phyloP scores from a whole-genome alignment of 2,329 filamentous ascomycete species.

The Epicoccum sorghinum region DNA sequence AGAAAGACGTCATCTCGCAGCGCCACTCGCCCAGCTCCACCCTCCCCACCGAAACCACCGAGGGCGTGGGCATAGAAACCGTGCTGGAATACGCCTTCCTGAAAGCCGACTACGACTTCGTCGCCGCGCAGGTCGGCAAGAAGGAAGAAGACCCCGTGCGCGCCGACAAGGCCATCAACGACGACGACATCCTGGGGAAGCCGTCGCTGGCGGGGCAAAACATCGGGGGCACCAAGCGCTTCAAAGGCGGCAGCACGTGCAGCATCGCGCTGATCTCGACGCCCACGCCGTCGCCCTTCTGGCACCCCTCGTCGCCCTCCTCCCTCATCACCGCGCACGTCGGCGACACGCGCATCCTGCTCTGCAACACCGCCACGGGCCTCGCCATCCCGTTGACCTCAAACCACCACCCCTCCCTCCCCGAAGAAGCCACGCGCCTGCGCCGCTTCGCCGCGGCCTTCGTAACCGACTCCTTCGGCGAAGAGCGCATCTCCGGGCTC shows the following conservation, averaged over 20 bases:
- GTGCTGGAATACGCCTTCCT: constrained; percentile 92
- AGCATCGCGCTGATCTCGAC: constrained; percentile 91
- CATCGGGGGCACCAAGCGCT: constrained; percentile 79
- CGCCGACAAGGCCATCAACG: constrained; percentile 79
- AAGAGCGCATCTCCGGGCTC: constrained; percentile 90
- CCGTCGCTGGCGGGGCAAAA: constrained; percentile 56
- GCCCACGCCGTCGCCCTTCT: constrained; percentile 88
- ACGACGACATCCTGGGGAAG: constrained; percentile 79
- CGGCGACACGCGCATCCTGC: constrained; percentile 87
- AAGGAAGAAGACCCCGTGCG: constrained; percentile 71
- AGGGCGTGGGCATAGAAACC: constrained; percentile 70
- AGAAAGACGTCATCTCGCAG: constrained; percentile 39
- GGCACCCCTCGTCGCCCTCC: constrained; percentile 86
- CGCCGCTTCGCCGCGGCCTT: constrained; percentile 86
- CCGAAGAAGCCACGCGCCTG: constrained; percentile 80
- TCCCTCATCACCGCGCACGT: constrained; percentile 89
- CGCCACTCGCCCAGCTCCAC: constrained; percentile 31
- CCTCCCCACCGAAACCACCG: constrained; percentile 31
- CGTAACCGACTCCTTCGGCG: constrained; percentile 94
- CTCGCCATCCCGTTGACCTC: constrained; percentile 80
- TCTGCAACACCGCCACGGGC: constrained; percentile 86
- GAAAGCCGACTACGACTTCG: constrained; percentile 91
- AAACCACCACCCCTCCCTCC: constrained; percentile 90
- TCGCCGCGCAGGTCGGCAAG: constrained; percentile 85
- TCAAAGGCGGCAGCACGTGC: constrained; percentile 92